Base-by-base conservation (phyloP, 306 rosid species). In the Sicyos edulis region DNA sequence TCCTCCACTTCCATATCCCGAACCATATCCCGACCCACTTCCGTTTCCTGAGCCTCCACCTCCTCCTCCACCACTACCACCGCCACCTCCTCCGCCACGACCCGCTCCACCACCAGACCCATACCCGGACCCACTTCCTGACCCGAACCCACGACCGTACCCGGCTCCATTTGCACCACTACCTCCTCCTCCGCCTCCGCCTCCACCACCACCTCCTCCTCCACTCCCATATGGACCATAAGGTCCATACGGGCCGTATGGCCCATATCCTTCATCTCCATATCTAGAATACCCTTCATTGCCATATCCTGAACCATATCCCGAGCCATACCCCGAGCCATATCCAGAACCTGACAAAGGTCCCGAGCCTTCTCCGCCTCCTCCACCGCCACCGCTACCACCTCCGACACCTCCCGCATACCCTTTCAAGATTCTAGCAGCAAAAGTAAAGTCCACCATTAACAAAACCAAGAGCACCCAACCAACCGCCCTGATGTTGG, bases 341-440 rank as follows among this genome's bases (percentile, higher is more conserved):
- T 82, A 80, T 47, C 96, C 96, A 42, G 69, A 76, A 26, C 92
- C 88, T 0, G 75, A 80, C 61, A 90, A 91, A 62, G 68, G 75
- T 20, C 92, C 86, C 0, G 69, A 84, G 8, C 93, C 89, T 1
- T 56, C 78, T 45, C 79, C 60, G 0, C 86, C 86, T 3, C 82
- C 80, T 13, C 78, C 81, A 6, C 88, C 84, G 0, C 89, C 83
- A 11, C 51, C 51, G 6, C 44, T 37, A 2, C 87, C 77, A 3
- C 89, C 87, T 0, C 80, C 47, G 15, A 84, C 83, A 0, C 82
- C 82, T 0, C 88, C 85, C 0, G 77, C 75, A 12, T 24, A 9
- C 10, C 51, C 78, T 78, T 62, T n/a, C 20, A 67, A 1, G 29
- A 77, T 47, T 56, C 92, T 82, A 20, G 86, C 86, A 11, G 92